Base-by-base conservation (phyloP, 495 filamentous ascomycete species). In the Hypoxylon intermedium region DNA sequence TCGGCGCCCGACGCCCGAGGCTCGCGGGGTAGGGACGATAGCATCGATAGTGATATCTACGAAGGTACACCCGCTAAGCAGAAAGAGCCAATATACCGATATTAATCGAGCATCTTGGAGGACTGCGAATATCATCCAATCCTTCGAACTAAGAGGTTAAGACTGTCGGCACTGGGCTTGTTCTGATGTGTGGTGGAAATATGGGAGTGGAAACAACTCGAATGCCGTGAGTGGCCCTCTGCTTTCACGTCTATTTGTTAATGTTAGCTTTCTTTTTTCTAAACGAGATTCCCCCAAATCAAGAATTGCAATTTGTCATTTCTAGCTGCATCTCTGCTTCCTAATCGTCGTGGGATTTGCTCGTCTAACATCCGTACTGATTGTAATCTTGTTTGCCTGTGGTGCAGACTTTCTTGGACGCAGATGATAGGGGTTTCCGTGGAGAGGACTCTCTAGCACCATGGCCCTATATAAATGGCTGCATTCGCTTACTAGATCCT, bases 1-100 rank as follows among this genome's bases (percentile, higher is more conserved):
- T 33, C 54, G 2, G 15, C 43, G 2, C 41, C 62, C 16, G 48
- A 36, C 18, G 13, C 33, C 11, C 45, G 58, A 37, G 13, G 49
- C 40, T 60, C 56, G 24, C 47, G 55, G 26, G 40, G 48, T 30
- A 43, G 54, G 12, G 58, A 62, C 19, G 52, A 60, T 15, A 52
- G 38, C 21, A 56, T 44, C 6, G 49, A 53, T 15, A 56, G 53
- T 7, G 55, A 60, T 24, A 34, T 55, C 24, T 67, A 69, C 52
- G 58, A 69, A 13, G 44, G 37, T 5, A 54, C 45, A 38, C 48
- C 42, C 15, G 36, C 36, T 58, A 72, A 71, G 60, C 48, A 70
- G 16, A 62, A 69, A 48, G 70, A 71, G 53, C 63, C 69, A 24
- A 67, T 74, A 13, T 73, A 74, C 52, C 71, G 76, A 47, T 76